Evolutionary conservation across 352 stramenopile genomes (phyloP).

Genomic region (Elongisporangium senticosum): DNA sequence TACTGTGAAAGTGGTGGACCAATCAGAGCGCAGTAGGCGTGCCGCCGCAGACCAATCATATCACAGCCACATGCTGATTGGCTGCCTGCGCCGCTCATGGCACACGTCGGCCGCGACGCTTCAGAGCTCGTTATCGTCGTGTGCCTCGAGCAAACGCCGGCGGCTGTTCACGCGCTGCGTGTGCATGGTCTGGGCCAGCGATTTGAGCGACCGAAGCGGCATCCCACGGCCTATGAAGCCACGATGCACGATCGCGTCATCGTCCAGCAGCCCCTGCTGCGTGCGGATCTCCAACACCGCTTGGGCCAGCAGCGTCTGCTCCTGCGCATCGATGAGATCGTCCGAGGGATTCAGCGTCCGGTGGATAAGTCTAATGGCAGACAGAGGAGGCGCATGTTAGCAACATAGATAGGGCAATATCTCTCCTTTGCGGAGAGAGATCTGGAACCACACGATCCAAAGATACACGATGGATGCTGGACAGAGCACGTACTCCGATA

Average conservation of each 20-base stretch:
- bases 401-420: not conserved
- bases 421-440: not conserved
- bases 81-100: slow-evolving; percentile 6
- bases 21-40: slow-evolving; percentile 12
- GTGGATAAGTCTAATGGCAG: slow-evolving; percentile 32
- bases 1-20: slow-evolving; percentile 13
- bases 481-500: slow-evolving; percentile 5
- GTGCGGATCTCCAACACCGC: slow-evolving; percentile 29
- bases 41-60: slow-evolving; percentile 13
- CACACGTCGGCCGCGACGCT: not conserved
- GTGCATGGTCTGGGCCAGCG: slow-evolving; percentile 47
- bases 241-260: slow-evolving; percentile 36
- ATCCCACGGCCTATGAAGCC: slow-evolving; percentile 53
- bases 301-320: slow-evolving; percentile 24
- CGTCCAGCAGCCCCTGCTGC: slow-evolving; percentile 37
- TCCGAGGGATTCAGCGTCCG: slow-evolving; percentile 55
- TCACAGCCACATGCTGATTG: slow-evolving; percentile 10
- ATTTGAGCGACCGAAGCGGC: slow-evolving; percentile 41
- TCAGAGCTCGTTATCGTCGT: slow-evolving; percentile 21
- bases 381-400: not conserved
- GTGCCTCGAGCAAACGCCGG: slow-evolving; percentile 17
- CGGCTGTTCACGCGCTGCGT: slow-evolving; percentile 17
- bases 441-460: not conserved
- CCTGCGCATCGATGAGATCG: slow-evolving; percentile 37
- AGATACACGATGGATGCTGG: not conserved